Percentiles rank a stretch among this genome's conserved stretches.
Evolutionary conservation across 108 stramenopile genomes (phyloP).

Genomic region (Discostella pseudostelligera): DNA sequence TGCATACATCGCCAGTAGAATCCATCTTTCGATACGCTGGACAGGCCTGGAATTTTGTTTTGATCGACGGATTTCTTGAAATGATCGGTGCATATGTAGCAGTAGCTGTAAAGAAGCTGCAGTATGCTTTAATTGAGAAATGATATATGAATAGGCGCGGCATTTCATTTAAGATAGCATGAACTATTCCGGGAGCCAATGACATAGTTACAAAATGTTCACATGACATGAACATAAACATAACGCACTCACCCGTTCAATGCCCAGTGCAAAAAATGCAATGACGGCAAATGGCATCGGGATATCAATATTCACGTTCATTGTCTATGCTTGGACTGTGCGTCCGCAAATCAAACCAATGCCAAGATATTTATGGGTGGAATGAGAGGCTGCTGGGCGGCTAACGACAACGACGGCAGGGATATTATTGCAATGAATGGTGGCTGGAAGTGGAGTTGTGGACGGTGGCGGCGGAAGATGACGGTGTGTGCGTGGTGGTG

Average conservation of each 20-base stretch:
- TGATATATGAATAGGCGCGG: neutral
- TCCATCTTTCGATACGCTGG: slow-evolving; percentile 29
- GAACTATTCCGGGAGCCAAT: too few relatives aligned
- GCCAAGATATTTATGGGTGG: too few relatives aligned
- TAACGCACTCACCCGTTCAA: slow-evolving; percentile 25
- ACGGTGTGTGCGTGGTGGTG: too few relatives aligned
- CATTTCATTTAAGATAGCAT: neutral
- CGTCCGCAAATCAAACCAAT: neutral
- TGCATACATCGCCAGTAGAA: slow-evolving; percentile 44
- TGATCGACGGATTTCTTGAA: slow-evolving; percentile 45
- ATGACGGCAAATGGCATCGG: slow-evolving; percentile 17
- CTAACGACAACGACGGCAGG: too few relatives aligned
- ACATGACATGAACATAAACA: neutral
- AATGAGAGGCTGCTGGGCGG: too few relatives aligned
- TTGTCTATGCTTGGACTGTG: neutral
- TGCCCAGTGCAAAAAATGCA: slow-evolving; percentile 37
- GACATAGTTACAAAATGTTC: neutral
- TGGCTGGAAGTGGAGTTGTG: too few relatives aligned
- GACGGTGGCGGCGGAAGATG: too few relatives aligned
- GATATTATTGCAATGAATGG: too few relatives aligned
- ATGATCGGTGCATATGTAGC: slow-evolving; percentile 43
- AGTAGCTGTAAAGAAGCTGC: slow-evolving; percentile 30
- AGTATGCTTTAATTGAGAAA: too few relatives aligned
- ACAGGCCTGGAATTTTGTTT: slow-evolving; percentile 31
- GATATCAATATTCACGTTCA: slow-evolving; percentile 21